Percentiles rank a stretch among this genome's conserved stretches.
These are phyloP conservation scores for Coemansia sp. DNA, from an alignment of 192 early-diverging fungal genomes.

Conservation along the genomic window DNA sequence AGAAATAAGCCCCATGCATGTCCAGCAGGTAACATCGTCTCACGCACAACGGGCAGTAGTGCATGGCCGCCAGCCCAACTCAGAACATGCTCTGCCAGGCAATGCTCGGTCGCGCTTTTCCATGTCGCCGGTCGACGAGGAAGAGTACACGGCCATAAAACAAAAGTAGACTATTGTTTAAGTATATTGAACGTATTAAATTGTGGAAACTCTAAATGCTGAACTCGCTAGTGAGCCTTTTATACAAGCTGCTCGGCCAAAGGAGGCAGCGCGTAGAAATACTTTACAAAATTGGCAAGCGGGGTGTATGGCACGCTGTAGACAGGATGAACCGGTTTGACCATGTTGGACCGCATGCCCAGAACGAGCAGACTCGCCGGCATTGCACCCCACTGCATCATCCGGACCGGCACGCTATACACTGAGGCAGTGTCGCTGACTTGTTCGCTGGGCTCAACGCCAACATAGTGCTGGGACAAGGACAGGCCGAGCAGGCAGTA, in stretches of 20 bases:
- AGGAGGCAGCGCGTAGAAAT: constrained; percentile 35
- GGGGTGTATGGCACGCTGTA: constrained; percentile 33
- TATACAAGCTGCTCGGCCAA: constrained; percentile 14
- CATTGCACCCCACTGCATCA: constrained; percentile 44
- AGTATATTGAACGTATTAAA: background rate
- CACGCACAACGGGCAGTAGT: constrained; percentile 16
- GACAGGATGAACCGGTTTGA: constrained; percentile 42
- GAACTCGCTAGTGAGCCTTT: background rate
- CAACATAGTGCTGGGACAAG: constrained; percentile 70
- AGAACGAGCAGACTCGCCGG: constrained; percentile 10
- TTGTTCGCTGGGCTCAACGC: constrained; percentile 20
- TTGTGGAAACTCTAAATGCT: background rate
- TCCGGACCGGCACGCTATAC: constrained; percentile 34
- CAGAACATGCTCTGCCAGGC: background rate
- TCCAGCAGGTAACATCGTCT: constrained; percentile 17
- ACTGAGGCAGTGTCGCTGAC: constrained; percentile 20
- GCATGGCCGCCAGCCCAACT: background rate
- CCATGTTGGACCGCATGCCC: constrained; percentile 15
- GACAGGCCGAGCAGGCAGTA: constrained; percentile 88
- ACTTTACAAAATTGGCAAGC: constrained; percentile 32
- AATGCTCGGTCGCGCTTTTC: background rate
- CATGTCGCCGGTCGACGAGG: background rate
- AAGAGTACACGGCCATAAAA: background rate
- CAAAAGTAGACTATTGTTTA: background rate
- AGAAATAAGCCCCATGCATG: constrained; percentile 16